Evolutionary conservation across 805 yeast genomes (phyloP).

Genomic region (Wickerhamiella hasegawae): DNA sequence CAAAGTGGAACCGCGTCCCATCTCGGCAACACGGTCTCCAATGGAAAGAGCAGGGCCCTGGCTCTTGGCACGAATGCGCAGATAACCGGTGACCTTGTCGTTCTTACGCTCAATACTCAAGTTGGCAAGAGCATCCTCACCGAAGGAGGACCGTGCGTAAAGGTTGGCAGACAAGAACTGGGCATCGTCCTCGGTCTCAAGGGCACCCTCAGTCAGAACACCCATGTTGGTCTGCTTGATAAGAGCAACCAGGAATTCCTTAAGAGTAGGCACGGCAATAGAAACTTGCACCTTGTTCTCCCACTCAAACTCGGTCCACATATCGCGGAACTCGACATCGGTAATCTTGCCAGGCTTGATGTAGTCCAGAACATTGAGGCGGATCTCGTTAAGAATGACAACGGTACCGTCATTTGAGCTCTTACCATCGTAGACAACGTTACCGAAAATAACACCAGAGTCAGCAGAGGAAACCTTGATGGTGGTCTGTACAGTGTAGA

Average conservation of each 20-base stretch:
- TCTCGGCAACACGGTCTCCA: constrained; percentile 82
- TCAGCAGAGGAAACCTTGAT: constrained; percentile 93
- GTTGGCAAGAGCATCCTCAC: constrained; percentile 95
- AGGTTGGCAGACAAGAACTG: constrained; percentile 87
- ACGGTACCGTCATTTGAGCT: constrained; percentile 80
- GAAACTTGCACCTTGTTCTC: constrained; percentile 85
- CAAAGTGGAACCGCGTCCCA: constrained; percentile 16
- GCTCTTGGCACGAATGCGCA: constrained; percentile 91
- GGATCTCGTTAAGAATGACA: constrained; percentile 86
- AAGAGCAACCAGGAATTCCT: constrained; percentile 62
- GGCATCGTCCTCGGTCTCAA: constrained; percentile 35
- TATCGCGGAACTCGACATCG: constrained; percentile 79
- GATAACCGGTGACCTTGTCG: constrained; percentile 77
- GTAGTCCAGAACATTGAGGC: constrained; percentile 93
- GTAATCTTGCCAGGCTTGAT: constrained; percentile 87
- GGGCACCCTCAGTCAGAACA: constrained; percentile 84
- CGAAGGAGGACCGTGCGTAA: constrained; percentile 83
- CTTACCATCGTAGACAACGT: constrained; percentile 90
- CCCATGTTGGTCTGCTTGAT: constrained; percentile 83
- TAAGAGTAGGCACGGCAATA: constrained; percentile 29
- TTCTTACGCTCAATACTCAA: constrained; percentile 75
- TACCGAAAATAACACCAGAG: constrained; percentile 95
- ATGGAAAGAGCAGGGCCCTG: constrained; percentile 91
- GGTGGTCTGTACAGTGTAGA: constrained; percentile 76
- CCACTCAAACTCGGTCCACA: constrained; percentile 99